Conservation (phyloP, 176 grass and related monocot genomes). For the Oryza rufipogon region DNA sequence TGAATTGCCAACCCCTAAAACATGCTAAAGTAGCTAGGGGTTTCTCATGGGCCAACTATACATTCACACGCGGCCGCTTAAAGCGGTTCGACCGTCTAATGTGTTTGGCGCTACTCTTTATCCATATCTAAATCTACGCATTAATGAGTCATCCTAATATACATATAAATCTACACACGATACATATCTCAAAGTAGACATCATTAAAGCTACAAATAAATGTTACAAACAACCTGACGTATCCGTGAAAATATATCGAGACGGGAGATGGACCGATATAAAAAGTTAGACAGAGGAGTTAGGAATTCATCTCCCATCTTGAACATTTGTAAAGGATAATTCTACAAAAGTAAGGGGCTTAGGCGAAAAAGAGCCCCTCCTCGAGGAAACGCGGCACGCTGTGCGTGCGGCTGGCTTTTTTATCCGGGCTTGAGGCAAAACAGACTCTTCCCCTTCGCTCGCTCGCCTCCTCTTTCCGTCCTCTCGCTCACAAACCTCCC, state of each 20-base stretch:
- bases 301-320: too few species aligned
- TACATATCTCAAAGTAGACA: too few species aligned
- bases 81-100: neutral
- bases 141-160: neutral
- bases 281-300: neutral
- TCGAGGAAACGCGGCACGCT: constrained; percentile 29
- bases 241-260: neutral
- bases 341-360: neutral
- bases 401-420: constrained; percentile 28
- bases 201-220: too few species aligned
- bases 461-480: constrained; percentile 24
- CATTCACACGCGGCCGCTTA: neutral
- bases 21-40: neutral
- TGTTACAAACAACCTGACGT: neutral
- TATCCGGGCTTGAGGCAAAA: constrained; percentile 41
- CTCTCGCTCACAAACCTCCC: constrained; percentile 46
- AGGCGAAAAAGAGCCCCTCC: constrained; percentile 3
- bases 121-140: neutral
- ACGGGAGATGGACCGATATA: neutral
- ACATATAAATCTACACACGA: too few species aligned
- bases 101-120: neutral
- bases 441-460: constrained; percentile 16
- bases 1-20: neutral
- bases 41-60: neutral
- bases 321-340: neutral